Evolutionary conservation across 2,329 filamentous ascomycete genomes (phyloP), one percentile per base, ranked within the genome.

Genomic region (Fusarium newnesense): DNA sequence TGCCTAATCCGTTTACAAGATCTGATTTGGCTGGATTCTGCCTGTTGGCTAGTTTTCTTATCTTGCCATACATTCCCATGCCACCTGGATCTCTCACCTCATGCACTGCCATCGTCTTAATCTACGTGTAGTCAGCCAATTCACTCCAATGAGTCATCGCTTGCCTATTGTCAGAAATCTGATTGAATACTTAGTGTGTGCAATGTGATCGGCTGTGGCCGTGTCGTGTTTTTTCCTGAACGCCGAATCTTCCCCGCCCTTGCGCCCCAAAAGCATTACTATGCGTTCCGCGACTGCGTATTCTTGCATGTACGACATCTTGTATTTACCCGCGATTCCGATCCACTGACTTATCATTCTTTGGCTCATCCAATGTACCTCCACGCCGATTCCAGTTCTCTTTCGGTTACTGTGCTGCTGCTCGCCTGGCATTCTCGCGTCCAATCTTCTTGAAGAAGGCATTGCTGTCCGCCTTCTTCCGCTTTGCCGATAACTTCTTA

Each of bases 401-500:
- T 44, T n/a, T 64, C 50, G 43, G 58, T 75, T 75, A 81, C 60
- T 79, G 66, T 42, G 77, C 80, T 19, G 78, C 78, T n/a, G 82
- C 79, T 36, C 82, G 78, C 47, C 82, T 75, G 30, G 80, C 82
- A 60, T 84, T 85, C 67, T 85, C 83, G 54, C 83, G 78, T 21
- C 79, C 80, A 74, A 85, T 82, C 77, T 83, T 84, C 75, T 84
- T 84, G 78, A 85, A 85, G 70, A 84, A 84, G 3, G 80, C 67
- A 61, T 78, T 78, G 71, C 81, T 82, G 60, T 84, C 82, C 70
- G 81, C 81, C 77, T 83, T 84, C 43, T 79, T 80, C 74, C 82
- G 82, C 73, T 81, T 84, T 24, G 78, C 65, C 54, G 81, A 80
- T 73, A 88, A 87, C 76, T 87, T 91, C 85, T 91, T 92, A 82